Evolutionary conservation across 2,329 filamentous ascomycete genomes (phyloP), one percentile per base, ranked within the genome.

Genomic region (Pseudovirgaria hyperparasitica): DNA sequence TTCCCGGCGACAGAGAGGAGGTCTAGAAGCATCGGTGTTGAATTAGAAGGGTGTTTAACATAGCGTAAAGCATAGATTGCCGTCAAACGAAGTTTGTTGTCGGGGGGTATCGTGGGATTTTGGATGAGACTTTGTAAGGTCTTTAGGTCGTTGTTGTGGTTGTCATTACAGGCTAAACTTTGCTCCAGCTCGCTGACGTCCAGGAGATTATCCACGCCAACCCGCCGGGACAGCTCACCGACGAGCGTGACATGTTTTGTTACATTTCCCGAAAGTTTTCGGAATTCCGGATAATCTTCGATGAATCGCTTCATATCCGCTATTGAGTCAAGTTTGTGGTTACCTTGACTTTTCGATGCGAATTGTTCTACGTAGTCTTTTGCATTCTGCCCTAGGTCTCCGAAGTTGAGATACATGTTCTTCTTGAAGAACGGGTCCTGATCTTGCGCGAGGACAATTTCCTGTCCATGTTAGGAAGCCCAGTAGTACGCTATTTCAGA

Each of bases 321-420:
- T 48, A 98, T 96, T 10, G 87, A 94, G 48, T 98, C 90, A 34
- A 98, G 86, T 48, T 93, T 90, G 50, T 85, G 82, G 43, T 77
- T 93, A 43, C 79, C 93, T 48, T 96, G 87, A n/a, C 87, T 93
- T 52, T 92, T 94, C 9, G 81, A 84, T 43, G 96, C 90, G 47
- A 96, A 98, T 49, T 96, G 90, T 48, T 93, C 86, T 29, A 98
- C 90, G 43, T 98, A 98, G 69, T 94, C 86, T 54, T 96, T 96
- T 49, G 94, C 93, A 41, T 92, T 94, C 21, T 87, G 81, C 8
- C 90, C 86, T 5, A 98, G 67, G 40, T 96, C 86, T 29, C 87
- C 86, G 53, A 96, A 98, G 50, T 96, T 96, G 44, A 93, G 71
- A 42, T 86, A 96, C 86, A 96, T 96, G 55, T 96, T 96, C 62